Conservation (phyloP, 108 stramenopile species). For the Cyclotella baltica region DNA sequence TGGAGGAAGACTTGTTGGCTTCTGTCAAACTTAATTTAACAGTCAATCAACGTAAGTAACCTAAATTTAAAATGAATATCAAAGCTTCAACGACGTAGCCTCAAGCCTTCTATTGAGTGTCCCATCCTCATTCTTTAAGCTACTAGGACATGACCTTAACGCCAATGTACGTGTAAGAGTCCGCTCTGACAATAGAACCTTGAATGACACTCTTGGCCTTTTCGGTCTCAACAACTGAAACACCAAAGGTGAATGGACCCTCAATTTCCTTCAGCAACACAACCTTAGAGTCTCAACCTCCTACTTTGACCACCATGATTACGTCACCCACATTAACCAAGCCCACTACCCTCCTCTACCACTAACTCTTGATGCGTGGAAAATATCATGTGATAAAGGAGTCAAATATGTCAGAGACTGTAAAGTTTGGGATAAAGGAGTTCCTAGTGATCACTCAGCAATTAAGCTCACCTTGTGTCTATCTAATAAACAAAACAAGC, state of each 20-base stretch:
- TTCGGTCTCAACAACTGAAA: constrained; percentile 15
- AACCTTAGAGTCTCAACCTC: background rate
- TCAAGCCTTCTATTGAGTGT: too few relatives aligned
- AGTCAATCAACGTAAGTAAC: too few relatives aligned
- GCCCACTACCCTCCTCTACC: background rate
- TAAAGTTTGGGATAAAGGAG: background rate
- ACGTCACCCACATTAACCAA: background rate
- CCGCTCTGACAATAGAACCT: background rate
- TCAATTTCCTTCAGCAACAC: background rate
- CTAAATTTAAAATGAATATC: background rate
- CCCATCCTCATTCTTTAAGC: background rate
- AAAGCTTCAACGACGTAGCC: background rate
- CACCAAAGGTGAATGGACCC: background rate
- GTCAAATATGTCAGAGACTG: constrained; percentile 1
- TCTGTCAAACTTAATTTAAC: too few relatives aligned
- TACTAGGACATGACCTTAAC: constrained; percentile 1
- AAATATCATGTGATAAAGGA: background rate
- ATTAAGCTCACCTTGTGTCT: background rate
- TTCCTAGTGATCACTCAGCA: constrained; percentile 3
- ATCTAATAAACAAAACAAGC: background rate
- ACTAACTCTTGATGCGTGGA: background rate
- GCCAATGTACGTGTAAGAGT: background rate
- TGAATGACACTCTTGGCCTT: background rate
- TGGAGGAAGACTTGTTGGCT: too few relatives aligned
- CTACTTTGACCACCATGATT: background rate